These are phyloP conservation scores for Pueraria montana DNA, from an alignment of 306 rosid species.

Conservation along the genomic window DNA sequence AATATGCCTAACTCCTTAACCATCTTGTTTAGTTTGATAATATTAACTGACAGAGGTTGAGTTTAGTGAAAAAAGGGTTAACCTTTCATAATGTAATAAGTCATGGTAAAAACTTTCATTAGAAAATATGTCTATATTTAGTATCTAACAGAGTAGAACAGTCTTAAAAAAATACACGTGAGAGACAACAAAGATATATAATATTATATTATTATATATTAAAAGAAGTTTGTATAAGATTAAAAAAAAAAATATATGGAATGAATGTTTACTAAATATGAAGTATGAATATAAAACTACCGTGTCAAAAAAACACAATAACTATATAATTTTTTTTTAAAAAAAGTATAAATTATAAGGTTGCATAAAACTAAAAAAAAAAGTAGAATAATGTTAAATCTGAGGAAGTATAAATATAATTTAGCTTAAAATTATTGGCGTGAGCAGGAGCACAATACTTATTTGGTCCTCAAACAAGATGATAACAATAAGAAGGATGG, in stretches of 20 bases:
- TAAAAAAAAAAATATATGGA: not conserved
- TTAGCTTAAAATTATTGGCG: not conserved
- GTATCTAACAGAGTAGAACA: too few relatives aligned
- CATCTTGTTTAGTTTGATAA: not conserved
- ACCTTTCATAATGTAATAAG: not conserved
- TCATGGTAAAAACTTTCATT: too few relatives aligned
- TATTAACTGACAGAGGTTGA: too few relatives aligned
- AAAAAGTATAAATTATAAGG: not conserved
- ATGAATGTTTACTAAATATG: not conserved
- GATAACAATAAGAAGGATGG: constrained; percentile 21
- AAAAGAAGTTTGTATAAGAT: not conserved
- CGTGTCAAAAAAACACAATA: not conserved
- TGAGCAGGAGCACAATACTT: not conserved
- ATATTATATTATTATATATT: too few relatives aligned
- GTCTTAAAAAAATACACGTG: too few relatives aligned
- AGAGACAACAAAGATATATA: too few relatives aligned
- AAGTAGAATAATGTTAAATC: not conserved
- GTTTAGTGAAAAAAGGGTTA: too few relatives aligned
- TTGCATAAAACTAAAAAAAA: not conserved
- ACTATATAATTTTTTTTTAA: too few relatives aligned
- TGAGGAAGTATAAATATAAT: not conserved
- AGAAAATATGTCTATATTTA: too few relatives aligned
- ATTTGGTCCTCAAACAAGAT: constrained; percentile 1
- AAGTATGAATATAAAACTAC: not conserved
- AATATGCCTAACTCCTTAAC: too few relatives aligned